phyloP scores from a whole-genome alignment of 73 alveolate species.

The Breviolum minutum region DNA sequence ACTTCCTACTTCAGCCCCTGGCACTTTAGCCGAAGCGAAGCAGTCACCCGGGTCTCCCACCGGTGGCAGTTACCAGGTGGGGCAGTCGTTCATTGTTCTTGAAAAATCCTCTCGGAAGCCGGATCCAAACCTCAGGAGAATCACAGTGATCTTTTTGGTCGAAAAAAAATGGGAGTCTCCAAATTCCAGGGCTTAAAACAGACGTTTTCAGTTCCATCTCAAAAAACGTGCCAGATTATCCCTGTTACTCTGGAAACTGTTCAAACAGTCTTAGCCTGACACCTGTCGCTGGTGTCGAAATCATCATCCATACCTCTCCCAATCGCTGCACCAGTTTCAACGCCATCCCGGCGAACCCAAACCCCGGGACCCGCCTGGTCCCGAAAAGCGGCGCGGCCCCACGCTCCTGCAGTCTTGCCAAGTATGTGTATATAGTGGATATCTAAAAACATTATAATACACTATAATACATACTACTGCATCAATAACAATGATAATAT shows the following conservation, averaged over 20 bases:
- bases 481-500: too few relatives aligned
- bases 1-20: not conserved
- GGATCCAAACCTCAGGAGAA: conserved; percentile 16
- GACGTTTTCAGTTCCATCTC: not conserved
- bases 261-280: not conserved
- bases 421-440: too few relatives aligned
- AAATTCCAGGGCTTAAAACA: not conserved
- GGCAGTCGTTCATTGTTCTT: conserved; percentile 52
- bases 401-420: not conserved
- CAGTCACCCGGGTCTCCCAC: not conserved
- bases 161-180: not conserved
- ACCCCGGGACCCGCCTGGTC: conserved; percentile 25
- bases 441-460: too few relatives aligned
- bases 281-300: conserved; percentile 41
- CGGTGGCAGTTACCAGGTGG: conserved; percentile 29
- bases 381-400: conserved; percentile 45
- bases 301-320: conserved; percentile 60
- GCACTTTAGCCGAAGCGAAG: conserved; percentile 15
- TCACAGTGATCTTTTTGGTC: not conserved
- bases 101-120: conserved; percentile 60
- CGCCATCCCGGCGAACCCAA: not conserved
- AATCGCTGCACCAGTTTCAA: not conserved
- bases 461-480: too few relatives aligned
- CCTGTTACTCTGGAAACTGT: not conserved
- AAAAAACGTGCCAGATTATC: not conserved